A percentile compares a stretch with the other conserved stretches of the same genome.
Evolutionary conservation across 306 rosid genomes (phyloP).

Genomic region (Bauhinia variegata): DNA sequence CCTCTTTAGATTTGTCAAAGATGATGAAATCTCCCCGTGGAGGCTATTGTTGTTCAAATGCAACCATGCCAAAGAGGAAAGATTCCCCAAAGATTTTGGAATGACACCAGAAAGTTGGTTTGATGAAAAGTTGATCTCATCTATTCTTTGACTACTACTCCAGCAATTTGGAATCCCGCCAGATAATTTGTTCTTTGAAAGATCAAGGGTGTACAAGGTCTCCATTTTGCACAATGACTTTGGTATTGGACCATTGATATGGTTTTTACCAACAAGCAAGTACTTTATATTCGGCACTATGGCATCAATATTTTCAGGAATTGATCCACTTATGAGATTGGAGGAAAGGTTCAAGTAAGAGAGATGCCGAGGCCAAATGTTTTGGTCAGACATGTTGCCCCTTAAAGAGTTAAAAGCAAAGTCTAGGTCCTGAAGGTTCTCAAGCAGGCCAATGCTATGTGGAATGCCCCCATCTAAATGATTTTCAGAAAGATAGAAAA

Average conservation of each 20-base stretch:
- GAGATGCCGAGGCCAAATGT: background rate
- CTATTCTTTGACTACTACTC: background rate
- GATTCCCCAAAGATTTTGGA: background rate
- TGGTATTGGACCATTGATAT: conserved; percentile 26
- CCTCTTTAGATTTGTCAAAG: background rate
- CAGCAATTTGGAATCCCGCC: conserved; percentile 35
- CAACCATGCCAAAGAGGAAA: background rate
- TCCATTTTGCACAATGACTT: conserved; percentile 27
- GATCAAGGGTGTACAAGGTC: conserved; percentile 29
- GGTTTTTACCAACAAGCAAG: background rate
- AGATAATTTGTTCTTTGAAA: conserved; percentile 25
- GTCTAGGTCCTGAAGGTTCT: background rate
- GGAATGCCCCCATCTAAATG: conserved; percentile 17
- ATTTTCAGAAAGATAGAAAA: background rate
- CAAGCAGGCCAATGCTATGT: background rate
- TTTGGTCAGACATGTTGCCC: background rate
- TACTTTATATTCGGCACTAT: too few relatives aligned
- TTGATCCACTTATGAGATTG: conserved; percentile 9
- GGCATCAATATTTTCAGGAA: conserved; percentile 11
- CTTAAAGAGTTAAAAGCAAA: too few relatives aligned
- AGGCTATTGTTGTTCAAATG: background rate
- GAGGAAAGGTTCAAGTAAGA: conserved; percentile 24
- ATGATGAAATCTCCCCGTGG: conserved; percentile 2
- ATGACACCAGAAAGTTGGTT: background rate
- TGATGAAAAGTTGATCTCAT: background rate